Percentiles rank a stretch among this genome's conserved stretches.
Evolutionary conservation across 2,329 filamentous ascomycete species (phyloP).

Genomic region (Sarocladium brachiariae): DNA sequence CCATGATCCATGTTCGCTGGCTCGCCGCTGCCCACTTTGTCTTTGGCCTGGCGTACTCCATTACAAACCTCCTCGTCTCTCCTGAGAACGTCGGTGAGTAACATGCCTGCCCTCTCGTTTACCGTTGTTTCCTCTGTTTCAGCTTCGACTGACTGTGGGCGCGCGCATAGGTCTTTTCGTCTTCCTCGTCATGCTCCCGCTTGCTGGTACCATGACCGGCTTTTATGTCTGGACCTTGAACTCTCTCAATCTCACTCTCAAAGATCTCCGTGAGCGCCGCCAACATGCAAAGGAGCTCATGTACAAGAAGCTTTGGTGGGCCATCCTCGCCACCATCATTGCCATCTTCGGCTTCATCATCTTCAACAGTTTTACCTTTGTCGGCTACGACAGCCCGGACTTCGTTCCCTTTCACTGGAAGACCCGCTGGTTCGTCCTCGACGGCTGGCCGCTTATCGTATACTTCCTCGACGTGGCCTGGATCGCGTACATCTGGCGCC

Average conservation of each 20-base stretch:
- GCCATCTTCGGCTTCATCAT: slow-evolving; percentile 99
- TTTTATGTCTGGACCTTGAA: slow-evolving; percentile 99
- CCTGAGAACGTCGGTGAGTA: slow-evolving; percentile 70
- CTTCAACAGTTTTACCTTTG: slow-evolving; percentile 94
- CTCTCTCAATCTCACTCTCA: slow-evolving; percentile 88
- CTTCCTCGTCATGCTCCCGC: slow-evolving; percentile 83
- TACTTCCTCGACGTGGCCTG: slow-evolving; percentile 92
- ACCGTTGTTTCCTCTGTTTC: background rate
- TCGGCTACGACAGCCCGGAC: slow-evolving; percentile 73
- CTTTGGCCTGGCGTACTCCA: slow-evolving; percentile 88
- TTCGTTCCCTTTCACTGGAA: slow-evolving; percentile 98
- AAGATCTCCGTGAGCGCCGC: slow-evolving; percentile 90
- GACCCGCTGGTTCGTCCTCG: slow-evolving; percentile 91
- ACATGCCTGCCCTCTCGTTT: background rate
- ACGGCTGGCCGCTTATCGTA: slow-evolving; percentile 95
- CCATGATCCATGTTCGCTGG: slow-evolving; percentile 90
- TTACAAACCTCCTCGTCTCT: slow-evolving; percentile 81
- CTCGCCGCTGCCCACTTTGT: slow-evolving; percentile 89
- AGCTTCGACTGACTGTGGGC: slow-evolving; percentile 17
- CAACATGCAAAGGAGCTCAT: slow-evolving; percentile 89
- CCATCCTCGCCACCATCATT: slow-evolving; percentile 82
- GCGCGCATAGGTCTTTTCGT: slow-evolving; percentile 75
- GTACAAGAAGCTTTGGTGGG: slow-evolving; percentile 99
- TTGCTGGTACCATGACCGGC: slow-evolving; percentile 85
- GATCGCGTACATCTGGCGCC: slow-evolving; percentile 92